A percentile compares a stretch with the other conserved stretches of the same genome.
These are phyloP conservation scores for Fusarium sambucinum DNA, from an alignment of 2,329 filamentous ascomycete genomes.

Conservation along the genomic window DNA sequence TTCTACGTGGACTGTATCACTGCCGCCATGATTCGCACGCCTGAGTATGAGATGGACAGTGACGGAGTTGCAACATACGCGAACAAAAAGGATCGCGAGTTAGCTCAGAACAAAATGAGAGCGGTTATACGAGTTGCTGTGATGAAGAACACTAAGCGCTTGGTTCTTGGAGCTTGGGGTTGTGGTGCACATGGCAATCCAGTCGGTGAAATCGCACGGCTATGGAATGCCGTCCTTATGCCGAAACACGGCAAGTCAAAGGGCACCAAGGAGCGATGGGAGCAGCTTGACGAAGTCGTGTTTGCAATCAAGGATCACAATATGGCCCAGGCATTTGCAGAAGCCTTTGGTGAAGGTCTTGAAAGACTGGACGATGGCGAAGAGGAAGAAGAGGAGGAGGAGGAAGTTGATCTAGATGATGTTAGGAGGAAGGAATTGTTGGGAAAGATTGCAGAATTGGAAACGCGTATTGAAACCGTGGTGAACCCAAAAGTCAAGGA, in stretches of 20 bases:
- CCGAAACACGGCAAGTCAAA: conserved; percentile 38
- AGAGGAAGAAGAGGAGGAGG: background rate
- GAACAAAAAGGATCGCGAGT: conserved; percentile 62
- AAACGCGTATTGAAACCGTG: conserved; percentile 25
- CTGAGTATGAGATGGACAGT: conserved; percentile 60
- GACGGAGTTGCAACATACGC: conserved; percentile 54
- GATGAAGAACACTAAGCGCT: conserved; percentile 57
- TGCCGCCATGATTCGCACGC: conserved; percentile 69
- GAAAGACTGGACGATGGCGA: background rate
- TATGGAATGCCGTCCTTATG: conserved; percentile 59
- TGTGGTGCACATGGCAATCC: conserved; percentile 75
- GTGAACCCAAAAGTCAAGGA: conserved; percentile 26
- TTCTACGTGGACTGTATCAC: conserved; percentile 71
- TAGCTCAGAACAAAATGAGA: conserved; percentile 67
- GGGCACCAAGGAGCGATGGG: conserved; percentile 36
- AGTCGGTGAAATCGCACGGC: conserved; percentile 66
- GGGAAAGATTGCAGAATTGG: conserved; percentile 35
- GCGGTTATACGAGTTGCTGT: conserved; percentile 66
- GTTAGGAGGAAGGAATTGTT: conserved; percentile 22
- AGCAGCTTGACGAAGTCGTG: conserved; percentile 58
- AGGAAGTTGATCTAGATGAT: conserved; percentile 1
- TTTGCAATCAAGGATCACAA: conserved; percentile 68
- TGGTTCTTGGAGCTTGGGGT: conserved; percentile 74
- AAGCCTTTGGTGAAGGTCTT: conserved; percentile 57
- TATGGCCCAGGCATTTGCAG: conserved; percentile 65